Percentiles rank a stretch among this genome's conserved stretches.
Evolutionary conservation across 177 flowering plant species (phyloP).

Genomic region (Telopea speciosissima): DNA sequence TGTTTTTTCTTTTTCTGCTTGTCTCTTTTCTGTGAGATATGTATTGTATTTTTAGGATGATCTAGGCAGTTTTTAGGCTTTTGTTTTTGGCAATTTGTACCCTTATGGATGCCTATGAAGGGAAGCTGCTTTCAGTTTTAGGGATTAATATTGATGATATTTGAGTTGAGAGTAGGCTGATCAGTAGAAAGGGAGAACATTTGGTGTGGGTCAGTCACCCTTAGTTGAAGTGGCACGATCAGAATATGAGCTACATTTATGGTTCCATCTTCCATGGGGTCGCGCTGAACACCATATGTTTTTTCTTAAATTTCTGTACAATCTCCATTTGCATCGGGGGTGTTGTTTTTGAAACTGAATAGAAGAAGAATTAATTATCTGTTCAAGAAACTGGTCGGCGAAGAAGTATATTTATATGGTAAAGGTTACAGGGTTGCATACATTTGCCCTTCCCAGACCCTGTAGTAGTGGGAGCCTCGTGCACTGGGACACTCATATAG

Average conservation of each 20-base stretch:
- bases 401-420: no score
- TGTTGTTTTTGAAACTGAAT: no score
- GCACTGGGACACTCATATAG: no score
- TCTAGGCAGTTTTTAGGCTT: not conserved
- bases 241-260: not conserved
- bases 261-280: not conserved
- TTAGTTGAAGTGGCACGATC: no score
- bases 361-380: no score
- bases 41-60: not conserved
- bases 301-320: no score
- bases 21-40: not conserved
- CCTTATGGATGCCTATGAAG: not conserved
- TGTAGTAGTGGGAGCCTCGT: no score
- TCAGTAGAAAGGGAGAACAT: not conserved
- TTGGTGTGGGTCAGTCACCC: not conserved
- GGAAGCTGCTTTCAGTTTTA: not conserved
- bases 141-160: not conserved
- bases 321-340: not conserved
- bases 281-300: not conserved
- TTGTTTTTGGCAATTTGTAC: not conserved
- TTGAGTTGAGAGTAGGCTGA: not conserved
- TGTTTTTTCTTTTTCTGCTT: not conserved
- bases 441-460: no score
- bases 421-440: no score
- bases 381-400: no score